Evolutionary conservation across 208 protist genomes (phyloP), one percentile per base, ranked within the genome.

Genomic region (Leishmania lainsoni): DNA sequence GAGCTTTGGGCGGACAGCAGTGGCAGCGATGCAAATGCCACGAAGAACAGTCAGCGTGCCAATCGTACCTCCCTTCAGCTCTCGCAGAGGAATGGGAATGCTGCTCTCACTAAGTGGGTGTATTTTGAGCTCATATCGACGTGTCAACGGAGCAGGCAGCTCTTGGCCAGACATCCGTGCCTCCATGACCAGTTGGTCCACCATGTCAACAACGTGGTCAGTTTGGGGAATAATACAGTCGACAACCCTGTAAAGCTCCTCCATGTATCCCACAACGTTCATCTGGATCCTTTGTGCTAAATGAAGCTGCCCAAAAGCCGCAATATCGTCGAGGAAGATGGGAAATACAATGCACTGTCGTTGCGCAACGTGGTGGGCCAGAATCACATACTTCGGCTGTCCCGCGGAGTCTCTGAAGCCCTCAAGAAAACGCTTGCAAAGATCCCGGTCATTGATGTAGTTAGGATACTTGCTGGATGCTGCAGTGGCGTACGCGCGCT

Each of bases 1-100:
- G 32, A 98, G 75, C 75, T 95, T 96, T 8, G 95, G 95, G n/a
- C 93, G 89, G 75, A 96, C 89, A 17, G 93, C 92, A 61, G 93
- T 96, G 26, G 93, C 92, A 56, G 95, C 92, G 84, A 98, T 95
- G 85, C 92, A 96, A 75, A 98, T 95, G 71, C 95, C 95, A 20
- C 93, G 87, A 32, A 98, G 82, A 51, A 96, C 90, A 32, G 90
- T 91, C 42, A 98, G 89, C 0, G 88, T 97, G 59, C 95, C 95
- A 61, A 98, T 95, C 20, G 79, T 82, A 6, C 86, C 84, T 45
- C 91, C 95, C 58, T 89, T 94, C 58, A 98, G 80, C 54, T 95
- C 86, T 35, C 95, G 76, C 20, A 98, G 79, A 51, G 91, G 87
- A 54, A 95, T 87, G 14, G 91, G 90, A 32, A 84, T 63, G 20